Evolutionary conservation across 2,329 filamentous ascomycete species (phyloP).

Genomic region (Exophiala lecanii-corni): DNA sequence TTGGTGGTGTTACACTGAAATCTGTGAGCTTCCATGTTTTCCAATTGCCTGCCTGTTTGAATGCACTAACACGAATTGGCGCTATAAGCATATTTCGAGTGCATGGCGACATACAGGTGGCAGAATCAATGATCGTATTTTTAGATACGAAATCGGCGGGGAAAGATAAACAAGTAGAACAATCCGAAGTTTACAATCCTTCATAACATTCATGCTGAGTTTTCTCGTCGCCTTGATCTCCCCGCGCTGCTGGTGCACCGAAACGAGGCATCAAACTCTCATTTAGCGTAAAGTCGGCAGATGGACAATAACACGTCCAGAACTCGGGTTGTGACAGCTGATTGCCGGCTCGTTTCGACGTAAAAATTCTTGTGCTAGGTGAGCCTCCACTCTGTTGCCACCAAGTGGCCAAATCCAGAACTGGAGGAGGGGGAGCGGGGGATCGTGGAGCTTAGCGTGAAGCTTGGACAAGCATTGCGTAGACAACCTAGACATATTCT

Average conservation of each 20-base stretch:
- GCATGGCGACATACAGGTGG: neutral
- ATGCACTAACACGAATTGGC: neutral
- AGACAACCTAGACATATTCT: too few relatives aligned
- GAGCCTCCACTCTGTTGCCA: neutral
- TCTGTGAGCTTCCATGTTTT: neutral
- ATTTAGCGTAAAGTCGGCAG: too few relatives aligned
- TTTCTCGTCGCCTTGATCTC: too few relatives aligned
- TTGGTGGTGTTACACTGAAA: neutral
- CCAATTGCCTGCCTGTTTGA: too few relatives aligned
- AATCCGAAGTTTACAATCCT: too few relatives aligned
- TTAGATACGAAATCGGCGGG: neutral
- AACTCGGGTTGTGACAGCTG: too few relatives aligned
- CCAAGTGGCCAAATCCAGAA: neutral
- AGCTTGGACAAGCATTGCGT: neutral
- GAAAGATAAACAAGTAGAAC: too few relatives aligned
- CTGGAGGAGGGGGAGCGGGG: neutral
- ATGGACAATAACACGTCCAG: too few relatives aligned
- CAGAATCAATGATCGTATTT: neutral
- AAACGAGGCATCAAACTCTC: too few relatives aligned
- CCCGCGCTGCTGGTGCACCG: too few relatives aligned
- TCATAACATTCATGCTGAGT: too few relatives aligned
- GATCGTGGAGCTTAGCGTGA: neutral
- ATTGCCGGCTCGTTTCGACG: neutral
- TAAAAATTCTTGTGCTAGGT: neutral
- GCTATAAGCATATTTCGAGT: neutral